Percentiles rank a stretch among this genome's conserved stretches.
phyloP scores from a whole-genome alignment of 768 basidiomycete genomes.

The Tulasnella sp. region DNA sequence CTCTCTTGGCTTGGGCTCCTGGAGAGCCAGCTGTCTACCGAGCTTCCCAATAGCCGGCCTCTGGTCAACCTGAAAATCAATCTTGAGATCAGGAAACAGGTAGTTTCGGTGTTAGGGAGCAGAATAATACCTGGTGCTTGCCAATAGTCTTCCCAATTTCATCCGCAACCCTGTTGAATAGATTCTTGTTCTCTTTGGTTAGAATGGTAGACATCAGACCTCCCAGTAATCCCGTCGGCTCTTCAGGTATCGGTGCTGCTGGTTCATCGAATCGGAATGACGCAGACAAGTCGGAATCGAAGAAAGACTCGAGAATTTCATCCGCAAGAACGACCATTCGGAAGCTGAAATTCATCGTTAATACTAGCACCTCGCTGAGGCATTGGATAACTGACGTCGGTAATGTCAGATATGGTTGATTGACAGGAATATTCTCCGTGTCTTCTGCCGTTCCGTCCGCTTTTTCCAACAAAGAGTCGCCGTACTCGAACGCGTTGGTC shows the following conservation, averaged over 20 bases:
- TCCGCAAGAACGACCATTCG: conserved; percentile 98
- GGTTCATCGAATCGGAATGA: conserved; percentile 78
- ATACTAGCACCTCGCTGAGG: conserved; percentile 21
- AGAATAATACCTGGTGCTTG: conserved; percentile 67
- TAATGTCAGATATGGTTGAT: conserved; percentile 89
- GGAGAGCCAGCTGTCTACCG: conserved; percentile 54
- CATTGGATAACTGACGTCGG: conserved; percentile 56
- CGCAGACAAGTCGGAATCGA: conserved; percentile 82
- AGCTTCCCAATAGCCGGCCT: conserved; percentile 83
- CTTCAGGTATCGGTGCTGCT: conserved; percentile 60
- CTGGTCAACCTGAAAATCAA: conserved; percentile 53
- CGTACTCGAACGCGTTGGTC: conserved; percentile 98
- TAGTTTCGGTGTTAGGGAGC: conserved; percentile 26
- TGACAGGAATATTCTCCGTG: conserved; percentile 45
- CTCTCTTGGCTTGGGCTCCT: conserved; percentile 87
- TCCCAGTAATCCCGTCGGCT: conserved; percentile 49
- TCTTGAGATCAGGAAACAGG: conserved; percentile 9
- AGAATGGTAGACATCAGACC: conserved; percentile 88
- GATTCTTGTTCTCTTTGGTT: conserved; percentile 87
- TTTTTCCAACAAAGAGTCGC: conserved; percentile 78
- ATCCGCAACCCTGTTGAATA: conserved; percentile 89
- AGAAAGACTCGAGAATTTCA: conserved; percentile 94
- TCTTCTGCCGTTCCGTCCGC: conserved; percentile 38
- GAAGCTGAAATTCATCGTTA: conserved; percentile 55
- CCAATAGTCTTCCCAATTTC: conserved; percentile 93